phyloP scores from a whole-genome alignment of 306 rosid species.

The Medicago arabica region DNA sequence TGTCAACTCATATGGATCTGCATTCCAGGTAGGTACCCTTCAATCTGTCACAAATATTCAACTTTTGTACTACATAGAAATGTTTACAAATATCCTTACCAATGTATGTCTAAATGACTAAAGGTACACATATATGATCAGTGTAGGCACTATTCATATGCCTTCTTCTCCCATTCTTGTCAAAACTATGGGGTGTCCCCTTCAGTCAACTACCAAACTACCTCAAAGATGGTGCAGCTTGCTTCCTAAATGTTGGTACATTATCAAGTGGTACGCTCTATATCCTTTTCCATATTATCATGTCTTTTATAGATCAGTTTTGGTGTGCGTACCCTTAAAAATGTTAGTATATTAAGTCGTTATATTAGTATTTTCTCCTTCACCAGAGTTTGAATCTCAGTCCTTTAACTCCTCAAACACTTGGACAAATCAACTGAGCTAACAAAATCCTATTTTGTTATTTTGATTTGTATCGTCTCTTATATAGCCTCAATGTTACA shows the following conservation, averaged over 20 bases:
- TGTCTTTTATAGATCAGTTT: not conserved
- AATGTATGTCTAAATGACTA: constrained; percentile 33
- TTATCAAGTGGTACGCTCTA: constrained; percentile 66
- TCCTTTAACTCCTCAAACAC: too few relatives aligned
- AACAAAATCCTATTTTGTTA: not conserved
- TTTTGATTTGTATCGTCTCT: not conserved
- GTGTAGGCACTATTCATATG: constrained; percentile 82
- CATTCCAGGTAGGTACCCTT: constrained; percentile 75
- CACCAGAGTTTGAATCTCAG: too few relatives aligned
- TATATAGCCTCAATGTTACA: constrained; percentile 15
- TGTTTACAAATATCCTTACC: constrained; percentile 1
- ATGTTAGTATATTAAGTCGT: too few relatives aligned
- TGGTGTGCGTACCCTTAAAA: not conserved
- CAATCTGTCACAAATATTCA: constrained; percentile 15
- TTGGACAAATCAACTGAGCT: too few relatives aligned
- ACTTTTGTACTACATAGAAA: not conserved
- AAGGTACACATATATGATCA: constrained; percentile 29
- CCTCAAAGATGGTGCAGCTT: constrained; percentile 87
- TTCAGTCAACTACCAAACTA: constrained; percentile 82
- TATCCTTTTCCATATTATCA: constrained; percentile 27
- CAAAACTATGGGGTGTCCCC: constrained; percentile 90
- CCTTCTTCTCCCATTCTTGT: constrained; percentile 80
- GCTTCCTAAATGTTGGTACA: constrained; percentile 78
- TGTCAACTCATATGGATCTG: constrained; percentile 91
- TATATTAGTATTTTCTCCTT: too few relatives aligned